Base-by-base conservation (phyloP, 768 basidiomycete genomes). In the Tylopilus sp. region DNA sequence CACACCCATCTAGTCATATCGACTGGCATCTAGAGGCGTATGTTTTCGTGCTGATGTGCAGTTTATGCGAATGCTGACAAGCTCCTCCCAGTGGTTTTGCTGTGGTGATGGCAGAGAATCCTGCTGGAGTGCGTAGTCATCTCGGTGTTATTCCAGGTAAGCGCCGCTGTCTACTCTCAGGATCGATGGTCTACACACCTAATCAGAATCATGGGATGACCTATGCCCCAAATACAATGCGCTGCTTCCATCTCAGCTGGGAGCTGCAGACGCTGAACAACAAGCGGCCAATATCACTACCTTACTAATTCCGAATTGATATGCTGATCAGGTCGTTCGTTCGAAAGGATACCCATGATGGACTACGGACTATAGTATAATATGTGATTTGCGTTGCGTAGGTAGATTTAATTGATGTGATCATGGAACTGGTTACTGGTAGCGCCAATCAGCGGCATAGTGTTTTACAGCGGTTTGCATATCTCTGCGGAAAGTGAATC, bases 11-110 rank as follows among this genome's bases (percentile, higher is more conserved):
- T 33, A 67, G 66, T 43, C 66, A 66, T 23, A 62, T 66, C 17
- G 66, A 68, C 21, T 67, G 65, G 66, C 66, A 67, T 40, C 47
- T 67, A 0, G 56, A 61, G 39, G 51, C 48, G 66, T 63, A 15
- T 53, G 13, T 28, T 39, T 17, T 22, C 10, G 6, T 10, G 7
- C 25, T 49, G 13, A n/a, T 28, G 11, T 10, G 11, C 9, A 13
- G 9, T 18, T 40, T 8, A 10, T 8, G 31, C 21, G 43, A 6
- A 38, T 45, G 31, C 30, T 51, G 15, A 53, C 18, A 8, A 42
- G 17, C 30, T 22, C 5, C 41, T 13, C 15, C 6, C 36, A 68
- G 65, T 41, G 66, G 64, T 0, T 67, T 67, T 5, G 64, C 60
- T 40, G 26, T 69, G 3, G 62, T 67, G 6, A 50, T 67, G 53